phyloP scores from a whole-genome alignment of 1,139 yeast species.

The Yamadazyma conglobata region DNA sequence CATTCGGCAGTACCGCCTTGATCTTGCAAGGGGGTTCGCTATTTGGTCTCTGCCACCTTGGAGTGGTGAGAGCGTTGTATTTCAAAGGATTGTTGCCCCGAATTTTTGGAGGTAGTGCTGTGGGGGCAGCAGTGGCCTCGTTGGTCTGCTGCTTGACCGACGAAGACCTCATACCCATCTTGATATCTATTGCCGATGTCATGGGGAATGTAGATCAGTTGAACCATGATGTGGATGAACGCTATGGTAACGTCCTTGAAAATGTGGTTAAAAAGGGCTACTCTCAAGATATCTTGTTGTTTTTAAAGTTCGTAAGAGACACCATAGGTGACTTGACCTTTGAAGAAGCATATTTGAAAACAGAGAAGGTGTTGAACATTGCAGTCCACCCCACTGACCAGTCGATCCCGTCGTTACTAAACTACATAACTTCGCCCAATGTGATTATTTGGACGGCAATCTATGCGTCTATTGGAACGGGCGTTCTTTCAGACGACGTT shows the following conservation, averaged over 20 bases:
- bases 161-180: conserved; percentile 51
- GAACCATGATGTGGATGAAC: conserved; percentile 58
- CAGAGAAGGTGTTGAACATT: conserved; percentile 80
- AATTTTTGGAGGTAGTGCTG: conserved; percentile 89
- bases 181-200: conserved; percentile 44
- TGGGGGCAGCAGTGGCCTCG: conserved; percentile 91
- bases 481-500: conserved; percentile 58
- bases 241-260: conserved; percentile 64
- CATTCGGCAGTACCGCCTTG: conserved; percentile 87
- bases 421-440: conserved; percentile 92
- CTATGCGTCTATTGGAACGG: conserved; percentile 69
- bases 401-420: conserved; percentile 70
- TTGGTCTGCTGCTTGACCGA: conserved; percentile 69
- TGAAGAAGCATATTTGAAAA: conserved; percentile 86
- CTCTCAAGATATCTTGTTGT: conserved; percentile 78
- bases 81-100: conserved; percentile 74
- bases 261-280: conserved; percentile 70
- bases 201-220: conserved; percentile 47
- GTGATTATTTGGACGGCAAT: conserved; percentile 88
- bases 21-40: conserved; percentile 91
- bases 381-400: conserved; percentile 83
- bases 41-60: conserved; percentile 90
- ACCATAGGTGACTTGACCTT: conserved; percentile 85
- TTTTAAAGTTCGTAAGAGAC: conserved; percentile 72
- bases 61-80: conserved; percentile 80